Evolutionary conservation across 345 rosid genomes (phyloP), one percentile per base, ranked within the genome.

Genomic region (Boechera retrofracta): DNA sequence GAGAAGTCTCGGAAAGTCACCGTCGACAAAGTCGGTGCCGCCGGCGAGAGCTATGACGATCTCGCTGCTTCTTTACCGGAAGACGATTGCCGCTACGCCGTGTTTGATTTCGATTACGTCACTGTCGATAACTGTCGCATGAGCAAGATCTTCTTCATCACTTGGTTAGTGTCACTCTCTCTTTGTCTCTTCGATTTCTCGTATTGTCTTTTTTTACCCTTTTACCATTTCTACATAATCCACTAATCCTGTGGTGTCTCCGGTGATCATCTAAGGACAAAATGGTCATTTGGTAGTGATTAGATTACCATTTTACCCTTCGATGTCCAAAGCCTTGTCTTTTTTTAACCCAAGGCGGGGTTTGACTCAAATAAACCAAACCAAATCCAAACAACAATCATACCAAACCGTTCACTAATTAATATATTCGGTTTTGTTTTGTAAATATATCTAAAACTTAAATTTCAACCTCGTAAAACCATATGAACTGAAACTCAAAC

Each of bases 81-180:
- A 21, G 93, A 94, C 10, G 98, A 94, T 36, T 94, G 98, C 79
- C 88, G 98, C 29, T 94, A 91, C 57, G 97, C 97, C 5, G 98
- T 94, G 13, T 94, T 89, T 62, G 98, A 94, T 75, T 94, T 94
- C 76, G 98, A 94, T 70, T 94, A 88, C 33, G 96, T 91, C 75
- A 91, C 94, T 41, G 94, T 86, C 12, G 98, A 94, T 75, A 89
- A 94, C 42, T 94, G 94, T 80, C 88, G 91, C 76, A 91, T 87
- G 84, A 94, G 98, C 98, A 94, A 94, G 90, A 83, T 94, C 86
- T 94, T 94, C 96, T 94, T 94, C 87, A 94, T 94, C 60, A 90
- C 97, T 8, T 94, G 98, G 98, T 94, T 49, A 69, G 86, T 80
- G 70, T 55, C 7, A 44, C 16, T n/a, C 5, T 24, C 42, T 48